Percentiles rank a stretch among this genome's conserved stretches.
phyloP scores from a whole-genome alignment of 371 early-diverging fungal species.

The Choanephora cucurbitarum region DNA sequence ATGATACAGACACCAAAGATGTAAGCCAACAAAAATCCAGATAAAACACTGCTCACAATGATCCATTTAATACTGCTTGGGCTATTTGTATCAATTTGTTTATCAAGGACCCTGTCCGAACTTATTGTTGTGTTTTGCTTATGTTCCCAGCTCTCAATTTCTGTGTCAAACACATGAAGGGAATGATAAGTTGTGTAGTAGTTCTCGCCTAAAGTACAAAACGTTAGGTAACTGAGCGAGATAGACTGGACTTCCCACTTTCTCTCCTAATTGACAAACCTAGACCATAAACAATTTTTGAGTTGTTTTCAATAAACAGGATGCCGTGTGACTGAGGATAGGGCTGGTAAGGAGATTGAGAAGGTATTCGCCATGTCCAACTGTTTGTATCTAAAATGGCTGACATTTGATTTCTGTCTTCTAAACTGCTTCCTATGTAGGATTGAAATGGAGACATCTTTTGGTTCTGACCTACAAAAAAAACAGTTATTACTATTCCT shows the following conservation, averaged over 20 bases:
- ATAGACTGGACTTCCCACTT: too few relatives aligned
- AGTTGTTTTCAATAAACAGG: neutral
- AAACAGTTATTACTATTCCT: too few relatives aligned
- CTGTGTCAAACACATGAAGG: constrained; percentile 13
- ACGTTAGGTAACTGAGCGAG: too few relatives aligned
- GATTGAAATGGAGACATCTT: constrained; percentile 9
- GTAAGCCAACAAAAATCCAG: neutral
- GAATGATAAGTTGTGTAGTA: constrained; percentile 8
- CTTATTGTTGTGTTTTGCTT: neutral
- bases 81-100: neutral
- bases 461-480: constrained; percentile 9
- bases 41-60: constrained; percentile 3
- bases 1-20: constrained; percentile 4
- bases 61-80: constrained; percentile 13
- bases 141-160: constrained; percentile 4
- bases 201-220: constrained; percentile 12
- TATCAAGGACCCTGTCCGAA: neutral
- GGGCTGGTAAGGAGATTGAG: constrained; percentile 4
- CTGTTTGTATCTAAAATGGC: constrained; percentile 12
- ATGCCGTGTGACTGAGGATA: constrained; percentile 13
- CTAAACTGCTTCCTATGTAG: constrained; percentile 5
- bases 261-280: constrained; percentile 9
- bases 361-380: constrained; percentile 17
- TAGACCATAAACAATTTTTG: constrained; percentile 13
- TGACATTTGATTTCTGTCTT: constrained; percentile 1